Conservation (phyloP, 139 green algal genomes). For the Desmodesmus armatus region DNA sequence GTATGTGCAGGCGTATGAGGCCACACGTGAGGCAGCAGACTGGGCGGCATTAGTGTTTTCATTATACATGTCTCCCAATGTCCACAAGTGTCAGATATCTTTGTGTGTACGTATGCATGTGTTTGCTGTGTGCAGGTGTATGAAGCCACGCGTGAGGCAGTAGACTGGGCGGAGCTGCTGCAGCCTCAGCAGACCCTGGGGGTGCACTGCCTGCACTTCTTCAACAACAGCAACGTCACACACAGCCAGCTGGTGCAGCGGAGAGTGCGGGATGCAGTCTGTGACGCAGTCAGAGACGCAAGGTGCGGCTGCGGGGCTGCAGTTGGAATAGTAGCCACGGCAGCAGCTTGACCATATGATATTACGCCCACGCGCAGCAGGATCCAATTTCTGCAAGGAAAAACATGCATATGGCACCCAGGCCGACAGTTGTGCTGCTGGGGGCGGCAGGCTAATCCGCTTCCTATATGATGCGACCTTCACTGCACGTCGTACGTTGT, state of each 20-base stretch:
- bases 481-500: not conserved
- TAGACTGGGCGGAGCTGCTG: slow-evolving; percentile 15
- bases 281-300: slow-evolving; percentile 78
- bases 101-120: too few relatives aligned
- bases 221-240: slow-evolving; percentile 46
- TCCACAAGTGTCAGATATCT: too few relatives aligned
- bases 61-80: too few relatives aligned
- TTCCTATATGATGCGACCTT: not conserved
- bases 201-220: slow-evolving; percentile 45
- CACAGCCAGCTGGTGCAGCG: slow-evolving; percentile 61
- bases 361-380: too few relatives aligned
- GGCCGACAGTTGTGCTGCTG: not conserved
- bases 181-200: slow-evolving; percentile 1
- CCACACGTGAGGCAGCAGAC: not conserved
- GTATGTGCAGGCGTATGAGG: slow-evolving; percentile 43
- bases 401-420: not conserved
- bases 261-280: slow-evolving; percentile 86
- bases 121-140: slow-evolving; percentile 25
- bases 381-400: too few relatives aligned
- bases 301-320: slow-evolving; percentile 22
- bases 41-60: too few relatives aligned
- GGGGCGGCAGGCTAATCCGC: not conserved
- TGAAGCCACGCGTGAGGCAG: slow-evolving; percentile 3
- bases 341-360: not conserved
- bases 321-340: too few relatives aligned